phyloP scores from a whole-genome alignment of 352 stramenopile species.

The Phytophthora sojae region DNA sequence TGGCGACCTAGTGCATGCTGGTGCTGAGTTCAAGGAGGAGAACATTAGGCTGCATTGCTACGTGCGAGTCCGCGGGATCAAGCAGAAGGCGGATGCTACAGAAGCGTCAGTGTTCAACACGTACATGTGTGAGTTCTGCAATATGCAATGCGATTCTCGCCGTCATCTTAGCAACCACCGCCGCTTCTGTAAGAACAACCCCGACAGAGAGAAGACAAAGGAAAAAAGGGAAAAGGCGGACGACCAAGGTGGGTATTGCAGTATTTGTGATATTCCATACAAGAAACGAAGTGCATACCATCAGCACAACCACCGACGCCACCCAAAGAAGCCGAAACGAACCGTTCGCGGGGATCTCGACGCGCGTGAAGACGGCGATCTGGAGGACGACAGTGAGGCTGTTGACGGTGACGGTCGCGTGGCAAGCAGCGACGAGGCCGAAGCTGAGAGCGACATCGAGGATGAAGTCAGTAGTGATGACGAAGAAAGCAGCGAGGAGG shows the following conservation, averaged over 20 bases:
- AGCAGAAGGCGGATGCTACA: not conserved
- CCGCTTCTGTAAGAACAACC: not conserved
- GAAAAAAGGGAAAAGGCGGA: not conserved
- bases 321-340: not conserved
- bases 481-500: not conserved
- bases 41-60: not conserved
- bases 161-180: not conserved
- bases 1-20: not conserved
- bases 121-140: not conserved
- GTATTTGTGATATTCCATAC: not conserved
- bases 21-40: not conserved
- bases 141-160: no score
- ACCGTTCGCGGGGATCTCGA: not conserved
- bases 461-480: no score
- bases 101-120: not conserved
- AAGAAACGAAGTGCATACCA: not conserved
- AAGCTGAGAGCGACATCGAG: no score
- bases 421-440: no score
- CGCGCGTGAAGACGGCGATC: no score
- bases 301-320: not conserved
- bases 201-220: not conserved
- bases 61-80: not conserved
- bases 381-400: no score
- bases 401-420: no score
- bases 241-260: not conserved